These are phyloP conservation scores for Metschnikowia peoriensis DNA, from an alignment of 805 yeast species.

Conservation along the genomic window DNA sequence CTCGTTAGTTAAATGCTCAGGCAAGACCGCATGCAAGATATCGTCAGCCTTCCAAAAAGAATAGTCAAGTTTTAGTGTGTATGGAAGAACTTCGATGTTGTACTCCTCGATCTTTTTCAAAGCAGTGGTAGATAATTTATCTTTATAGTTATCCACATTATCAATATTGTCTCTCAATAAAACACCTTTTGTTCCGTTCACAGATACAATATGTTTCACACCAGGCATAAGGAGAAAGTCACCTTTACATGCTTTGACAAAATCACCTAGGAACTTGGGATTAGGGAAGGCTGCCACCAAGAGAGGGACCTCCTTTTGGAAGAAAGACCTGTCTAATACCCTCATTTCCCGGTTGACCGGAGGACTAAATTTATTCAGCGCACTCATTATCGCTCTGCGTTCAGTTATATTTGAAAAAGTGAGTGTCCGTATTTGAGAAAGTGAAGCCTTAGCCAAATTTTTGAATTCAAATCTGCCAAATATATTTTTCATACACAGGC, in stretches of 20 bases:
- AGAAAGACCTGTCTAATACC: slow-evolving; percentile 63
- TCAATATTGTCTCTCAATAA: slow-evolving; percentile 55
- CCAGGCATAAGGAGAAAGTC: slow-evolving; percentile 73
- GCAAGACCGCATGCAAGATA: slow-evolving; percentile 72
- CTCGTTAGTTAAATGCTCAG: slow-evolving; percentile 65
- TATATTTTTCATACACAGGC: slow-evolving; percentile 1
- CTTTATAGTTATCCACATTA: slow-evolving; percentile 34
- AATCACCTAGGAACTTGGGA: slow-evolving; percentile 56
- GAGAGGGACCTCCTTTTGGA: slow-evolving; percentile 54
- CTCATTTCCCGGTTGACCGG: slow-evolving; percentile 69
- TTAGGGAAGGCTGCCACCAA: slow-evolving; percentile 71
- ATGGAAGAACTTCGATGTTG: slow-evolving; percentile 48
- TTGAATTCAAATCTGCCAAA: neutral
- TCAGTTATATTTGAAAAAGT: slow-evolving; percentile 21
- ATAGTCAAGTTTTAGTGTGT: slow-evolving; percentile 60
- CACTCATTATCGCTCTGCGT: slow-evolving; percentile 26
- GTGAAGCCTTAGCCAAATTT: neutral
- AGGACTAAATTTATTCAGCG: slow-evolving; percentile 44
- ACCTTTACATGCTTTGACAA: slow-evolving; percentile 54
- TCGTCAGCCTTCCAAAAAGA: slow-evolving; percentile 90
- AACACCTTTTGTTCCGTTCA: slow-evolving; percentile 49
- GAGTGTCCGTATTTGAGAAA: slow-evolving; percentile 10
- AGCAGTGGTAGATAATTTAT: slow-evolving; percentile 42
- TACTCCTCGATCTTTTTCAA: slow-evolving; percentile 45
- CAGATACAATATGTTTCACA: slow-evolving; percentile 60